Conservation (phyloP, 345 rosid genomes). For the Brassica rapa region DNA sequence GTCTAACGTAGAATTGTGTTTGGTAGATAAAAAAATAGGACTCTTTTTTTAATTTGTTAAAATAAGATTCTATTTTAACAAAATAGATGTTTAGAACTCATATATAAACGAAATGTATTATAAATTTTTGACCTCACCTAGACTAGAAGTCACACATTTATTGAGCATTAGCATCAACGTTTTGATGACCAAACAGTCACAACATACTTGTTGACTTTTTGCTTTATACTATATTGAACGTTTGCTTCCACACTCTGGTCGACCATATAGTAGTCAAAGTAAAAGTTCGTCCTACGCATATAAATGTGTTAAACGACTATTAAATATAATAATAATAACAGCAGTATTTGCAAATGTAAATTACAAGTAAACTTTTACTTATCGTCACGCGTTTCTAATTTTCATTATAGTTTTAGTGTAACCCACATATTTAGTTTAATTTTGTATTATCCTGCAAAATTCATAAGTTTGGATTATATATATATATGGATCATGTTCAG, state of each 20-base stretch:
- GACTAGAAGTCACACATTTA: not conserved
- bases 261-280: slow-evolving; percentile 8
- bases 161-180: not conserved
- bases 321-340: not conserved
- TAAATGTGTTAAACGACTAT: not conserved
- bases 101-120: not conserved
- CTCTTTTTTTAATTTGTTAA: too few relatives aligned
- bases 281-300: not conserved
- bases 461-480: slow-evolving; percentile 4
- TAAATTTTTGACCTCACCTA: slow-evolving; percentile 2
- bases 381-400: not conserved
- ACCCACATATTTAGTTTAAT: not conserved
- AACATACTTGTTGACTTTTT: slow-evolving; percentile 9
- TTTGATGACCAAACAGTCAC: slow-evolving; percentile 24
- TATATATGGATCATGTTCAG: too few relatives aligned
- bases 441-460: not conserved
- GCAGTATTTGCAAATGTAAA: not conserved
- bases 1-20: too few relatives aligned
- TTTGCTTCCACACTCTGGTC: slow-evolving; percentile 8
- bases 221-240: not conserved
- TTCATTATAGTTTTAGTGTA: too few relatives aligned
- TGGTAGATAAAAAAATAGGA: too few relatives aligned
- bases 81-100: too few relatives aligned
- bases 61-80: too few relatives aligned
- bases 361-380: not conserved